Conservation (phyloP, 306 rosid genomes). For the Citrullus mucosospermus region DNA sequence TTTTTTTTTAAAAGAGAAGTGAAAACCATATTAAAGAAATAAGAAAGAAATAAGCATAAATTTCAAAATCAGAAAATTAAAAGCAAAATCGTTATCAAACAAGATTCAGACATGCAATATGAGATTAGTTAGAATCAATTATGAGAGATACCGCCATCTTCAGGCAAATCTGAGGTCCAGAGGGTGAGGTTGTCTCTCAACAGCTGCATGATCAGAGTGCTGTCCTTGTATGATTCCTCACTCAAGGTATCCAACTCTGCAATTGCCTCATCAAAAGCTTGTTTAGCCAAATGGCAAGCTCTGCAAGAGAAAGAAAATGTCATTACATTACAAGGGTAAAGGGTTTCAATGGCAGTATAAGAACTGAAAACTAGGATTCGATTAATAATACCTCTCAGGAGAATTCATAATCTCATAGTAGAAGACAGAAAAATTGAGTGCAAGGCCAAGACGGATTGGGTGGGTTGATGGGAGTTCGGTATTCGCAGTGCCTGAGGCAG, state of each 20-base stretch:
- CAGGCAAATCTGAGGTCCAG: constrained; percentile 80
- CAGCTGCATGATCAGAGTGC: constrained; percentile 74
- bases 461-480: constrained; percentile 66
- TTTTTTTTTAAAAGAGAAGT: too few species aligned
- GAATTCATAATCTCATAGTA: constrained; percentile 74
- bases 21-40: too few species aligned
- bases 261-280: constrained; percentile 73
- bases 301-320: constrained; percentile 18
- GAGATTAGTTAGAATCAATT: not conserved
- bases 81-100: too few species aligned
- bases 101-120: not conserved
- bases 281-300: constrained; percentile 77
- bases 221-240: constrained; percentile 73
- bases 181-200: constrained; percentile 72
- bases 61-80: not conserved
- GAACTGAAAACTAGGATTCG: not conserved
- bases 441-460: constrained; percentile 72
- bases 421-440: constrained; percentile 70
- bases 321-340: not conserved
- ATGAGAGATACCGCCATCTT: constrained; percentile 49
- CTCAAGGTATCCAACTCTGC: constrained; percentile 76
- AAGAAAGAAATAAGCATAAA: not conserved
- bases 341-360: not conserved
- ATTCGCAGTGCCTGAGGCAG: constrained; percentile 57
- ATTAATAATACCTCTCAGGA: constrained; percentile 43